Evolutionary conservation across 345 rosid species (phyloP).

Genomic region (Triadica sebifera): DNA sequence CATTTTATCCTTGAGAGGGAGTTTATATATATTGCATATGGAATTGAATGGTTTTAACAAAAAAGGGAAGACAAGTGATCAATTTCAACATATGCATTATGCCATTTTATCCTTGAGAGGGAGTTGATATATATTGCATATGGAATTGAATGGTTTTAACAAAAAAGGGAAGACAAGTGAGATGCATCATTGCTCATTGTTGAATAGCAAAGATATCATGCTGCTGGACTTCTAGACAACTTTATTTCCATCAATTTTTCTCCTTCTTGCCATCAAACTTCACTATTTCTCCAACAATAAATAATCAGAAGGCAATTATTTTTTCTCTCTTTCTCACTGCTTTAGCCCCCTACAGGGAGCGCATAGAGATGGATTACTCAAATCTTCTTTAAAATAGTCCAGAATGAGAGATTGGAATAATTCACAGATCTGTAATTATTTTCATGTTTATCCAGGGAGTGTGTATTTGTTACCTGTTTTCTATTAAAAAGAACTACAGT

Average conservation of each 20-base stretch:
- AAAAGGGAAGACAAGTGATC: too few relatives aligned
- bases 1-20: background rate
- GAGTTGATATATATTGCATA: too few relatives aligned
- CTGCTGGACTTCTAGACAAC: too few relatives aligned
- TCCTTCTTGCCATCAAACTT: background rate
- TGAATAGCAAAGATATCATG: too few relatives aligned
- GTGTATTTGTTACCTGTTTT: background rate
- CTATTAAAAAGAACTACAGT: background rate
- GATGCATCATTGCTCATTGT: too few relatives aligned
- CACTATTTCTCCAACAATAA: background rate
- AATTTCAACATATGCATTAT: too few relatives aligned
- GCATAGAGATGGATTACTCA: background rate
- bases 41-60: too few relatives aligned
- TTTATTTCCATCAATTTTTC: background rate
- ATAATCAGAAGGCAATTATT: background rate
- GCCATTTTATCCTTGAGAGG: background rate
- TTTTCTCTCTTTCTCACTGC: background rate
- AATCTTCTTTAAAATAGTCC: background rate
- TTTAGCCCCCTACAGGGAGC: background rate
- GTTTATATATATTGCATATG: too few relatives aligned
- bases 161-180: too few relatives aligned
- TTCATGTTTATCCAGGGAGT: too few relatives aligned
- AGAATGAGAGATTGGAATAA: background rate
- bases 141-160: too few relatives aligned
- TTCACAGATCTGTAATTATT: background rate